These are phyloP conservation scores for Gynostemma pentaphyllum DNA, from an alignment of 306 rosid genomes.

Conservation along the genomic window DNA sequence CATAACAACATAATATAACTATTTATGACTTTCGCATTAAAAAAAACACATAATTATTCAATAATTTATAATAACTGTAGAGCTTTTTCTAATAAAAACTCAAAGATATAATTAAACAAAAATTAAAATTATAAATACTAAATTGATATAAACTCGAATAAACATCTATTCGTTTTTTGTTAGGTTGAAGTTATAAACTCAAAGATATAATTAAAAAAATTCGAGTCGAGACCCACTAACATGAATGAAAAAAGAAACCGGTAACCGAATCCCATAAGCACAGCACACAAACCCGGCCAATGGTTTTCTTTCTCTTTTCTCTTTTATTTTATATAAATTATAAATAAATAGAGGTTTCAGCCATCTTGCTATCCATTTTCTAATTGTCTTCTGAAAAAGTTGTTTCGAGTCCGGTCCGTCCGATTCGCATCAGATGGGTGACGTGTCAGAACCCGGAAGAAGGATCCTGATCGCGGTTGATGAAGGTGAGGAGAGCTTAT, in stretches of 20 bases:
- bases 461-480: slow-evolving; percentile 77
- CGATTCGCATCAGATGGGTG: slow-evolving; percentile 30
- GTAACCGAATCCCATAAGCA: neutral
- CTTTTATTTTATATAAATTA: neutral
- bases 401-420: neutral
- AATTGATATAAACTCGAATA: too few species aligned
- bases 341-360: neutral
- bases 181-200: too few species aligned
- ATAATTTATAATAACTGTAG: too few species aligned
- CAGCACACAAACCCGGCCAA: slow-evolving; percentile 7
- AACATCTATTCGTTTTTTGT: too few species aligned
- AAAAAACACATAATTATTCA: too few species aligned
- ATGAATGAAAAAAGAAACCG: neutral
- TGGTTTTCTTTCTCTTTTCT: neutral
- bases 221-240: too few species aligned
- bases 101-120: neutral
- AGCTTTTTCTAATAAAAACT: neutral
- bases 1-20: too few species aligned
- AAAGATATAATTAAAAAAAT: too few species aligned
- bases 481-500: slow-evolving; percentile 75
- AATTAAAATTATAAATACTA: too few species aligned
- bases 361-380: neutral
- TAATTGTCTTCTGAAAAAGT: neutral
- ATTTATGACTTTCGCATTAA: too few species aligned
- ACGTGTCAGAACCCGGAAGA: slow-evolving; percentile 30